Conservation (phyloP, 805 yeast species). For the Myxozyma monticola region DNA sequence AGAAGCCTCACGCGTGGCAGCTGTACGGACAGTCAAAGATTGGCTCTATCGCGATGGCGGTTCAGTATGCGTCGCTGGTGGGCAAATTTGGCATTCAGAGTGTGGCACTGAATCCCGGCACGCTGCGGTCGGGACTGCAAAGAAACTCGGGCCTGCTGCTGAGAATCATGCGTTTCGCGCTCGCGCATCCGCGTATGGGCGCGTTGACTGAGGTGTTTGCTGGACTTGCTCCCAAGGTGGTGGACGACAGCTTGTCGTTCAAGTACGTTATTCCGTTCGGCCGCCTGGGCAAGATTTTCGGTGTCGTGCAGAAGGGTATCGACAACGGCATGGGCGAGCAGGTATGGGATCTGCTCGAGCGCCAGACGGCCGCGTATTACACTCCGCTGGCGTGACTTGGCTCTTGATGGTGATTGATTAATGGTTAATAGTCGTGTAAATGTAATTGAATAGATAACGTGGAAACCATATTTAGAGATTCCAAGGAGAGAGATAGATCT, state of each 20-base stretch:
- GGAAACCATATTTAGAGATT: too few relatives aligned
- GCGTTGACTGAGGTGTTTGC: slow-evolving; percentile 11
- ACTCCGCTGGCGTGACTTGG: too few relatives aligned
- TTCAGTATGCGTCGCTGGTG: too few relatives aligned
- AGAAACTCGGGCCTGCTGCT: too few relatives aligned
- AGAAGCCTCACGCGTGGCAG: slow-evolving; percentile 8
- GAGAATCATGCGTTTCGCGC: background rate
- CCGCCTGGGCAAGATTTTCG: background rate
- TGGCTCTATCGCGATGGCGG: slow-evolving; percentile 34
- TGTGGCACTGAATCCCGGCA: slow-evolving; percentile 18
- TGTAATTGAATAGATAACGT: too few relatives aligned
- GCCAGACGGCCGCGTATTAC: too few relatives aligned
- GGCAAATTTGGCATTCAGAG: slow-evolving; percentile 4
- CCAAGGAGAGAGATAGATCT: too few relatives aligned
- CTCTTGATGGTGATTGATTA: too few relatives aligned
- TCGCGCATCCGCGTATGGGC: slow-evolving; percentile 5
- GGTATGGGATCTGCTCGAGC: too few relatives aligned
- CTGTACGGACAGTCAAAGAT: slow-evolving; percentile 49
- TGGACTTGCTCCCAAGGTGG: slow-evolving; percentile 4
- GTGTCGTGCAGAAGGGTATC: too few relatives aligned
- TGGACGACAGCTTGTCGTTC: background rate
- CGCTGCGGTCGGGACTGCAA: slow-evolving; percentile 4
- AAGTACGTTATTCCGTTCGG: slow-evolving; percentile 10
- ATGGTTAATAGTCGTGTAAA: too few relatives aligned
- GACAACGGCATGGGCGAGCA: too few relatives aligned